Evolutionary conservation across 805 yeast species (phyloP).

Genomic region (Ogataea parapolymorpha): DNA sequence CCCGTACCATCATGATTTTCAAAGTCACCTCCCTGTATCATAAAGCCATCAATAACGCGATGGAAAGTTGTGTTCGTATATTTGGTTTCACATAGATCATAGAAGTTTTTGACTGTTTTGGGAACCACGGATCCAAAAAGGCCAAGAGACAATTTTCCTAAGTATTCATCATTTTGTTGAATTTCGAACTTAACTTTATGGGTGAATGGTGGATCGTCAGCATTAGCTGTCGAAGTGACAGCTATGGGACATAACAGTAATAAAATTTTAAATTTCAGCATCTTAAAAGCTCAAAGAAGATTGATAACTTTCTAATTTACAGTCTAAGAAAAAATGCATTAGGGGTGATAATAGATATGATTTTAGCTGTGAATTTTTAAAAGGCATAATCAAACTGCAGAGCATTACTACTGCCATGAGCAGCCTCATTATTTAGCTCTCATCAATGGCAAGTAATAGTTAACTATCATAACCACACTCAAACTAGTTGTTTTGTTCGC

Average conservation of each 20-base stretch:
- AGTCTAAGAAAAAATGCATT: not conserved
- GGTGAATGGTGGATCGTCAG: constrained; percentile 46
- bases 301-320: too few species aligned
- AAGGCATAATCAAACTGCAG: too few species aligned
- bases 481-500: too few species aligned
- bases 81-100: constrained; percentile 42
- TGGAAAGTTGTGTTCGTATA: constrained; percentile 66
- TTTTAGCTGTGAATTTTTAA: too few species aligned
- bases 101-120: constrained; percentile 58
- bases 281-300: too few species aligned
- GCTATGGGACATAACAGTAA: not conserved
- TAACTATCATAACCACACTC: too few species aligned
- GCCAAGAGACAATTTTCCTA: constrained; percentile 53
- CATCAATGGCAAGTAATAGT: too few species aligned
- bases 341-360: not conserved
- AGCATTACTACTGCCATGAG: too few species aligned
- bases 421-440: too few species aligned
- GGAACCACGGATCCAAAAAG: constrained; percentile 67
- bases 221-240: not conserved
- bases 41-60: constrained; percentile 66
- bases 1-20: constrained; percentile 66
- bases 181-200: constrained; percentile 44
- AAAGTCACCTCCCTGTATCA: constrained; percentile 89
- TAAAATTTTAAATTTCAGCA: not conserved
- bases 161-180: constrained; percentile 25